Evolutionary conservation across 2,329 filamentous ascomycete species (phyloP).

Genomic region (Plenodomus biglobosus): DNA sequence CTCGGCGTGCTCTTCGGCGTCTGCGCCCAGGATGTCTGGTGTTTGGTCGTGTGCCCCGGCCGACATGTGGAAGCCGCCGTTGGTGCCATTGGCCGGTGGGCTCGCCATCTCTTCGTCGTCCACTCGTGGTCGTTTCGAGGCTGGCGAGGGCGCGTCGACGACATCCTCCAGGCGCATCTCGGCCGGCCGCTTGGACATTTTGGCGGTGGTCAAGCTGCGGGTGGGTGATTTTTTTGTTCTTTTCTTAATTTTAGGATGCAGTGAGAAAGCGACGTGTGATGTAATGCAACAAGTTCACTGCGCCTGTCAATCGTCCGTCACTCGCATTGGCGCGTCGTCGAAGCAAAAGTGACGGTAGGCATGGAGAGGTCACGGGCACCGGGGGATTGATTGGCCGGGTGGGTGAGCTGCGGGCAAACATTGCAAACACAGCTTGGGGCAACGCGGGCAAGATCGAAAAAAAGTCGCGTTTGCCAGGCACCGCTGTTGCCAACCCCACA

Average conservation of each 20-base stretch:
- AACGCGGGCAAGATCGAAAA: slow-evolving; percentile 35
- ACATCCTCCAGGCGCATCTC: slow-evolving; percentile 49
- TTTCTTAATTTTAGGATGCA: neutral
- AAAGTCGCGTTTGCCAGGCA: slow-evolving; percentile 38
- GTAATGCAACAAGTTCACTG: neutral
- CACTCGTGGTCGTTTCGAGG: slow-evolving; percentile 51
- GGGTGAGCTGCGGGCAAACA: slow-evolving; percentile 19
- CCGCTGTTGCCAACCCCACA: slow-evolving; percentile 31
- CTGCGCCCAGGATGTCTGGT: slow-evolving; percentile 40
- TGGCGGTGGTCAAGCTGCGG: slow-evolving; percentile 1
- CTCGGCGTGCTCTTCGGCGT: slow-evolving; percentile 41
- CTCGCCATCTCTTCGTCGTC: slow-evolving; percentile 47
- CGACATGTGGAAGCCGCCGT: slow-evolving; percentile 37
- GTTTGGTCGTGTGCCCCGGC: slow-evolving; percentile 31
- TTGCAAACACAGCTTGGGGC: slow-evolving; percentile 29
- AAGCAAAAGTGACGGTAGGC: slow-evolving; percentile 19
- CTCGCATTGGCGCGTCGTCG: slow-evolving; percentile 1
- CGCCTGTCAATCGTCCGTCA: neutral
- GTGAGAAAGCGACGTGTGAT: neutral
- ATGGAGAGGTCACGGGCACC: slow-evolving; percentile 19
- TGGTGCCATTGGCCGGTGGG: slow-evolving; percentile 27
- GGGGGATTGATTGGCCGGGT: slow-evolving; percentile 20
- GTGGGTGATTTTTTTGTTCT: neutral
- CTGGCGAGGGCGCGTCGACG: slow-evolving; percentile 48
- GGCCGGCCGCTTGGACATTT: slow-evolving; percentile 53